phyloP scores from a whole-genome alignment of 2,329 filamentous ascomycete species.

The Hypoxylon sp. region DNA sequence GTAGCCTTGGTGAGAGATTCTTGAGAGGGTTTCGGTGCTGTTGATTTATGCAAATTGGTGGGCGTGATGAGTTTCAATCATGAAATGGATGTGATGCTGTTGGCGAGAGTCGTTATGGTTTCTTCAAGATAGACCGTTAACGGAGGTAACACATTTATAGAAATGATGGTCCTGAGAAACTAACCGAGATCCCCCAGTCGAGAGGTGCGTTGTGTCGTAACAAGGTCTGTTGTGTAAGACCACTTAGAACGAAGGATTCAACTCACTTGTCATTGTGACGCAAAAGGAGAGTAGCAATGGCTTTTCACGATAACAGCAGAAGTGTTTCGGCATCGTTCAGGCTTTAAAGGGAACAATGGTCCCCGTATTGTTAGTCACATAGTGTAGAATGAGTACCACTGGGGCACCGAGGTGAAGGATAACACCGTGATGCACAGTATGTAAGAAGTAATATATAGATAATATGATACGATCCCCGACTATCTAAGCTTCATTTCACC shows the following conservation, averaged over 20 bases:
- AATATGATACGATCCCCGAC: neutral
- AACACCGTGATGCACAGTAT: no score
- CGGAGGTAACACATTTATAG: neutral
- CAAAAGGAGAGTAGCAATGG: neutral
- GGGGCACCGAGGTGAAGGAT: neutral
- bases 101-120: neutral
- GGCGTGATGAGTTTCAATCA: neutral
- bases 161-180: neutral
- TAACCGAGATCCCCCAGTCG: neutral
- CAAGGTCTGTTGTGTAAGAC: neutral
- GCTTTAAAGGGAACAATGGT: neutral
- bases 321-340: neutral
- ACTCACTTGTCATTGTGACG: neutral
- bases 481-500: neutral
- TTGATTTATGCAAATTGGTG: neutral
- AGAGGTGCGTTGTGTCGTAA: neutral
- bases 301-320: neutral
- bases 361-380: neutral
- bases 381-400: neutral
- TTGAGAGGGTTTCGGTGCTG: neutral
- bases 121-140: neutral
- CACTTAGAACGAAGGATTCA: neutral
- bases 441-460: no score
- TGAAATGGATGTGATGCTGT: neutral
- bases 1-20: neutral